Evolutionary conservation across 2,329 filamentous ascomycete species (phyloP).

Genomic region (Boeremia exigua): DNA sequence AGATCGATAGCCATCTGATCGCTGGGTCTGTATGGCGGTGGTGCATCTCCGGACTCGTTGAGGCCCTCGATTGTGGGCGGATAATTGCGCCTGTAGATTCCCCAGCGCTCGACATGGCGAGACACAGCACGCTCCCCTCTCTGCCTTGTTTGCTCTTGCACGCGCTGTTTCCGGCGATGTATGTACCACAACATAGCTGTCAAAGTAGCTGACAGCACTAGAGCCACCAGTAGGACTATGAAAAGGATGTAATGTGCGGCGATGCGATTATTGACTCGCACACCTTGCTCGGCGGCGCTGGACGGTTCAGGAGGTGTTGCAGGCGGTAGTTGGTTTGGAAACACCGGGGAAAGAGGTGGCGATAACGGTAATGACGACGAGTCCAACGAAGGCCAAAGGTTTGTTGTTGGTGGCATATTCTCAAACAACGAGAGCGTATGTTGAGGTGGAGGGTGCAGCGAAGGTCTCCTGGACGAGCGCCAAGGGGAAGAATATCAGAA

Average conservation of each 20-base stretch:
- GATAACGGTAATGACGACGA: not conserved
- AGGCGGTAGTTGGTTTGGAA: not conserved
- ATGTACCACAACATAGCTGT: conserved; percentile 53
- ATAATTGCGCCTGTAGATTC: conserved; percentile 30
- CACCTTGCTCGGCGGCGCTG: conserved; percentile 8
- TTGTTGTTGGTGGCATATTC: conserved; percentile 8
- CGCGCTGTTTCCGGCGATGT: conserved; percentile 51
- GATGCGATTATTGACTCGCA: conserved; percentile 24
- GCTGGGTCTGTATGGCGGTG: conserved; percentile 64
- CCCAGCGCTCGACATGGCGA: conserved; percentile 46
- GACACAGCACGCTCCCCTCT: conserved; percentile 44
- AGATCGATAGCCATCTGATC: conserved; percentile 26
- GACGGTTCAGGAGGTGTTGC: conserved; percentile 15
- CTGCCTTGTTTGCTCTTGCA: conserved; percentile 32
- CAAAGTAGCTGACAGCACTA: conserved; percentile 40
- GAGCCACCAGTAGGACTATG: conserved; percentile 57
- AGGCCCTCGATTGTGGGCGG: conserved; percentile 60
- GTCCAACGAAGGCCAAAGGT: not conserved
- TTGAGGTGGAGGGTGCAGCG: not conserved
- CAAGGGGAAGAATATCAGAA: not conserved
- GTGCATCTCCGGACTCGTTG: conserved; percentile 69
- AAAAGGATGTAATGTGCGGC: conserved; percentile 63
- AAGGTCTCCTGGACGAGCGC: not conserved
- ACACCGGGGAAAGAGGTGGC: not conserved
- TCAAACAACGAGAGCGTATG: not conserved